A percentile compares a stretch with the other conserved stretches of the same genome.
phyloP scores from a whole-genome alignment of 1,284 basidiomycete genomes.

The Xerocomus minutiporus region DNA sequence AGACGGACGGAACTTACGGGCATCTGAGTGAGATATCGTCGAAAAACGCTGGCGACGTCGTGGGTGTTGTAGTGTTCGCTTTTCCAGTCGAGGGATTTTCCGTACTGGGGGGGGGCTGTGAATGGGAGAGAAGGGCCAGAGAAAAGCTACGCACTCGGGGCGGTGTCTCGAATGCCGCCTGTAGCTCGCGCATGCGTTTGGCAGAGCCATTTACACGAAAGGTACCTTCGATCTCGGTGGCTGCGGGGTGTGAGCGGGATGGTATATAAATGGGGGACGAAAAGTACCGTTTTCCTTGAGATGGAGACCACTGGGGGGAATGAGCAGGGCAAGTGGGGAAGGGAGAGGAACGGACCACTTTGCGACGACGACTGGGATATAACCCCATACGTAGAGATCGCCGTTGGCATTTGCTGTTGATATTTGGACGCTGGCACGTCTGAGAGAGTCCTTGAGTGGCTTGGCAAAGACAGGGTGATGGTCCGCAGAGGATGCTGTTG shows the following conservation, averaged over 20 bases:
- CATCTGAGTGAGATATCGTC: constrained; percentile 94
- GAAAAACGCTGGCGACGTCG: constrained; percentile 94
- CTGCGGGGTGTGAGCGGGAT: constrained; percentile 38
- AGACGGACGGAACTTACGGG: constrained; percentile 59
- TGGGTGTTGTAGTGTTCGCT: constrained; percentile 83
- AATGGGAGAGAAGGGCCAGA: neutral
- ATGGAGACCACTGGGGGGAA: constrained; percentile 65
- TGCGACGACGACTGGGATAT: constrained; percentile 94
- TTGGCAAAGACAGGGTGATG: constrained; percentile 77
- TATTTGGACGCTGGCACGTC: constrained; percentile 90
- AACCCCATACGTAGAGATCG: constrained; percentile 85
- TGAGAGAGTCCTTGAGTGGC: constrained; percentile 78
- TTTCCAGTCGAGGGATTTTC: constrained; percentile 90
- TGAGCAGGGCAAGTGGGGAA: constrained; percentile 6
- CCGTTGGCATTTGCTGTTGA: constrained; percentile 85
- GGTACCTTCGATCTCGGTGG: constrained; percentile 91
- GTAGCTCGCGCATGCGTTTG: constrained; percentile 94
- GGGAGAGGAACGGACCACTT: constrained; percentile 70
- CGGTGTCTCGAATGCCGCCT: constrained; percentile 83
- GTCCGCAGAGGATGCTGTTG: constrained; percentile 26
- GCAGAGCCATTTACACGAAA: constrained; percentile 93
- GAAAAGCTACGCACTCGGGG: constrained; percentile 61
- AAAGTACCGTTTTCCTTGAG: constrained; percentile 82
- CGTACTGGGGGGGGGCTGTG: constrained; percentile 57
- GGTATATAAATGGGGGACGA: neutral